Evolutionary conservation across 23 red algal genomes (phyloP).

Genomic region (Gracilaria gracilis): DNA sequence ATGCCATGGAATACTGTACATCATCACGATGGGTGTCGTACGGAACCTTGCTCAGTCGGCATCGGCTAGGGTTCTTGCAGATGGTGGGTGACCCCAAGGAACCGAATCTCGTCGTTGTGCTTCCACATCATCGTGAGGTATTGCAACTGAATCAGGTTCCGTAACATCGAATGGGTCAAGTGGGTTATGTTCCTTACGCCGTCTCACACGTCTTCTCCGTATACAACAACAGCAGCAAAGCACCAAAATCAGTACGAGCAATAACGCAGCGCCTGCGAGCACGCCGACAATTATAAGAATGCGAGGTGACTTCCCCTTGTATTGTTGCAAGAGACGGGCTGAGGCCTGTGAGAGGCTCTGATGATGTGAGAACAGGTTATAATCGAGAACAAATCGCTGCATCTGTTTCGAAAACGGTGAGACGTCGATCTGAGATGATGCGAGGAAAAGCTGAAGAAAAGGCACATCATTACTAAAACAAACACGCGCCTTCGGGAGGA

Average conservation of each 20-base stretch:
- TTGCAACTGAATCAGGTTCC: constrained; percentile 9
- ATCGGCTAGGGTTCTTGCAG: background rate
- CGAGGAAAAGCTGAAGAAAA: background rate
- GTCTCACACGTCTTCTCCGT: background rate
- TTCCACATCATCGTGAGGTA: constrained; percentile 6
- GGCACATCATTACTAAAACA: background rate
- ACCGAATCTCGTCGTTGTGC: constrained; percentile 29
- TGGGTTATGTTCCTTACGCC: background rate
- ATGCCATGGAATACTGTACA: too few species aligned
- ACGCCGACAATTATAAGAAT: background rate
- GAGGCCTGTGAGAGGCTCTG: background rate
- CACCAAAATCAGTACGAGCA: constrained; percentile 19
- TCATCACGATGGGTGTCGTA: too few species aligned
- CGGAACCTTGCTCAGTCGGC: constrained; percentile 4
- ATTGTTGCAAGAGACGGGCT: background rate
- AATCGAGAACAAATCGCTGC: background rate
- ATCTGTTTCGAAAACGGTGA: background rate
- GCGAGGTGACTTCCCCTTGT: constrained; percentile 8
- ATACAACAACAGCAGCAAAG: constrained; percentile 26
- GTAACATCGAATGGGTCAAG: constrained; percentile 17
- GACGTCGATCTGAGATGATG: background rate
- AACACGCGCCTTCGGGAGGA: background rate
- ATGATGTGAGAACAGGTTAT: background rate
- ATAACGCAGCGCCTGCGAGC: background rate
- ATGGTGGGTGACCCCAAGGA: constrained; percentile 27